phyloP scores from a whole-genome alignment of 2,329 filamentous ascomycete species.

The Zymoseptoria tritici region DNA sequence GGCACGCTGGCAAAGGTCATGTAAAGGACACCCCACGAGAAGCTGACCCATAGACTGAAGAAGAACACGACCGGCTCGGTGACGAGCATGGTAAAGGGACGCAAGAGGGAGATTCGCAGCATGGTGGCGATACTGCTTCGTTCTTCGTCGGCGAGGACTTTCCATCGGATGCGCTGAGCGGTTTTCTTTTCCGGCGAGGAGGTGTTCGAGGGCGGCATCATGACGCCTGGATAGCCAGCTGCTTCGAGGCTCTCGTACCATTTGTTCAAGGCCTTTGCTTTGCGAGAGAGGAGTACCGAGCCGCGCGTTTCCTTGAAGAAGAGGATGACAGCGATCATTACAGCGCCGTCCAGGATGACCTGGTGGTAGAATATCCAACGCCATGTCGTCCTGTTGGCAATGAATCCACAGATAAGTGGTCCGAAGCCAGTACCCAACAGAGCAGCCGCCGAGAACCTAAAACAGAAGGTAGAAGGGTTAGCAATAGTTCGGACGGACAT shows the following conservation, averaged over 20 bases:
- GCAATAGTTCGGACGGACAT: too few relatives aligned
- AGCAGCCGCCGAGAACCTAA: conserved; percentile 63
- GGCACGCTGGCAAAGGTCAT: conserved; percentile 75
- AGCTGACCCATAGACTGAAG: conserved; percentile 84
- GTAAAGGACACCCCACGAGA: conserved; percentile 85
- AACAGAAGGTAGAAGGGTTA: too few relatives aligned
- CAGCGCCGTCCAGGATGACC: conserved; percentile 57
- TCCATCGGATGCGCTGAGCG: conserved; percentile 56
- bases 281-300: conserved; percentile 68
- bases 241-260: conserved; percentile 72
- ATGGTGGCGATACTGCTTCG: conserved; percentile 60
- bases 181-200: conserved; percentile 21
- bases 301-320: conserved; percentile 79
- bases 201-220: conserved; percentile 32
- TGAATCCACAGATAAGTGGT: conserved; percentile 62
- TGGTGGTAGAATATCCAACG: conserved; percentile 89
- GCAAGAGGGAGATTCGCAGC: conserved; percentile 64
- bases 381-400: conserved; percentile 63
- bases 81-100: conserved; percentile 69
- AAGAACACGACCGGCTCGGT: conserved; percentile 75
- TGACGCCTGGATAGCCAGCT: conserved; percentile 52
- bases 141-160: conserved; percentile 71
- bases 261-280: conserved; percentile 63
- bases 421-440: conserved; percentile 74
- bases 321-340: conserved; percentile 58